Base-by-base conservation (phyloP, 1,139 yeast species). In the Suhomyces coccinellae region DNA sequence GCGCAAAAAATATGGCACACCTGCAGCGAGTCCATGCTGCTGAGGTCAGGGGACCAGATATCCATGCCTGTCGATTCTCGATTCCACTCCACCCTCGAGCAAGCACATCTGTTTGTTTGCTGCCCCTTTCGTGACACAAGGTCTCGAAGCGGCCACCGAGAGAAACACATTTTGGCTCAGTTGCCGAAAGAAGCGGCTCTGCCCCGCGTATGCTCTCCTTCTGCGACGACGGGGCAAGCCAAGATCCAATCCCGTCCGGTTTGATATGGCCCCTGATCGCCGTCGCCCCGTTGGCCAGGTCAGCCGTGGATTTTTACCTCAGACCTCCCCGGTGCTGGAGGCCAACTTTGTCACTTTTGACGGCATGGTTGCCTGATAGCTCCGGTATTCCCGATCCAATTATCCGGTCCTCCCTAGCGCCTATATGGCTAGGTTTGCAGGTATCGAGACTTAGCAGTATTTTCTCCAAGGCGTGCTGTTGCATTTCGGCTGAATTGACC, bases 381-480 rank as follows among this genome's bases (percentile, higher is more conserved):
- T 34, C 36, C 36, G 36, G 22, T 20, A 22, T 16, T 34, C 36
- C 36, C 36, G 36, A 33, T 17, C n/a, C 20, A 34, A 34, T 34
- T 24, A 22, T 22, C 36, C 36, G 17, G 24, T 9, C 24, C 29
- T 22, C 36, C 29, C 13, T 20, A 10, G 36, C 29, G 29, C 24
- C 14, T 17, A 16, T 22, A 14, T 27, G 28, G 22, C 29, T 22
- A 34, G 26, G 28, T n/a, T 6, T 14, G 26, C 36, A 14, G 36
- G n/a, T 24, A 34, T n/a, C 17, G 36, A 14, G 24, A 22, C 36
- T 34, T 13, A 34, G 29, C 36, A 24, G 17, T n/a, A 34, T 12
- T 34, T 26, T 10, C 29, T 24, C 29, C 29, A 12, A 10, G 36
- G 36, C 36, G 13, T 14, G 27, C 7, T 7, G 22, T 8, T 33